These are phyloP conservation scores for Phytophthora vignae DNA, from an alignment of 352 stramenopile genomes.

Conservation along the genomic window DNA sequence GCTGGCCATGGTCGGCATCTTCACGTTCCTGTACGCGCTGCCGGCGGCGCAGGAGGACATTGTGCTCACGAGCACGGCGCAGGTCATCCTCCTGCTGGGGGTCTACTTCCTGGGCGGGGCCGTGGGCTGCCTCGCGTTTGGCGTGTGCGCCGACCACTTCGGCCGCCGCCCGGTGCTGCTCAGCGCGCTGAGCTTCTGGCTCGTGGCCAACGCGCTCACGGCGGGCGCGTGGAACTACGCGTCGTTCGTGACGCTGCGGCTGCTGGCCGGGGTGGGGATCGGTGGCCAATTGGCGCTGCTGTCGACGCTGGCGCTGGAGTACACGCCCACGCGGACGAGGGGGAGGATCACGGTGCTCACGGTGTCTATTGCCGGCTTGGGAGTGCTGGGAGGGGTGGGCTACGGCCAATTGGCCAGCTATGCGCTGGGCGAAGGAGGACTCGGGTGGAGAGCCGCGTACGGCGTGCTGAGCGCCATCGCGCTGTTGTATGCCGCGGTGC, in stretches of 20 bases:
- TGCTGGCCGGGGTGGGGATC: constrained; percentile 54
- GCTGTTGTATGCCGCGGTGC: constrained; percentile 29
- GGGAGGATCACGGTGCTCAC: constrained; percentile 64
- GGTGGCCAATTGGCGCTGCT: constrained; percentile 66
- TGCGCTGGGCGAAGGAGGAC: constrained; percentile 22
- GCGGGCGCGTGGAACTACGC: constrained; percentile 42
- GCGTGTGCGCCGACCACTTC: constrained; percentile 67
- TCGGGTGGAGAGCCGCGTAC: constrained; percentile 40
- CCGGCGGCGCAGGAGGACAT: constrained; percentile 33
- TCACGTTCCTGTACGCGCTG: constrained; percentile 47
- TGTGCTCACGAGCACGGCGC: constrained; percentile 31
- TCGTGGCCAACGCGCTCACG: constrained; percentile 54
- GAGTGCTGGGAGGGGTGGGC: constrained; percentile 49
- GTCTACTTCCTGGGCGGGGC: constrained; percentile 56
- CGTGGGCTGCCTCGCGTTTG: constrained; percentile 59
- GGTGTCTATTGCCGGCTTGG: constrained; percentile 50
- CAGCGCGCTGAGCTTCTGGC: constrained; percentile 42
- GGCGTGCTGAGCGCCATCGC: constrained; percentile 41
- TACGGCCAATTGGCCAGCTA: constrained; percentile 39
- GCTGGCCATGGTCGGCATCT: constrained; percentile 49
- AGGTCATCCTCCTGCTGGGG: constrained; percentile 42
- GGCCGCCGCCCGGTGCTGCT: constrained; percentile 57
- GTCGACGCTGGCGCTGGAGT: constrained; percentile 63
- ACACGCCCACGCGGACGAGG: constrained; percentile 64
- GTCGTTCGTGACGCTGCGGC: constrained; percentile 53